Conservation (phyloP, 352 stramenopile genomes). For the Phytophthora vignae region DNA sequence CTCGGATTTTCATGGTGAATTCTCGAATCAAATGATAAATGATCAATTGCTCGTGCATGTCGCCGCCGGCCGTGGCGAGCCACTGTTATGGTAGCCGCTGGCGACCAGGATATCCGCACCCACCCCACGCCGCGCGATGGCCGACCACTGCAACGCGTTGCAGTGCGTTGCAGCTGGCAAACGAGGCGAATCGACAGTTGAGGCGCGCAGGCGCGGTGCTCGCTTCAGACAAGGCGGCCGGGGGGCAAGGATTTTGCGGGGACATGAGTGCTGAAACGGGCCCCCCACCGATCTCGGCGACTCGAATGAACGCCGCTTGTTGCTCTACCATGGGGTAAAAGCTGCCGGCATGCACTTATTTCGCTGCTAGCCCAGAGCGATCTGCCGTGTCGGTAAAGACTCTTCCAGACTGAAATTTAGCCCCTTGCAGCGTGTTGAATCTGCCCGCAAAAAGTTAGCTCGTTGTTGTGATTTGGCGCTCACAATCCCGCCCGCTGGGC, state of each 20-base stretch:
- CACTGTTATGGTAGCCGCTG: constrained; percentile 1
- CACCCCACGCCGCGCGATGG: constrained; percentile 6
- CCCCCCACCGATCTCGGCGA: not conserved
- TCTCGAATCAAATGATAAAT: too few relatives aligned
- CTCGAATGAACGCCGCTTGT: not conserved
- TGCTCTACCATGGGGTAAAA: not conserved
- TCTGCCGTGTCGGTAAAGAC: constrained; percentile 4
- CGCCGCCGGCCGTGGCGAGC: not conserved
- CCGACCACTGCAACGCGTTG: constrained; percentile 10
- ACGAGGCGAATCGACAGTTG: constrained; percentile 32
- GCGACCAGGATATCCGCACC: constrained; percentile 27
- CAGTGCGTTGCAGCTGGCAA: constrained; percentile 16
- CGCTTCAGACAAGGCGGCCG: not conserved
- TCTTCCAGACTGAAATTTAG: not conserved
- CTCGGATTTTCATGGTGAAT: too few relatives aligned
- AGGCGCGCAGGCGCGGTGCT: constrained; percentile 28
- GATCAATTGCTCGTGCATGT: too few relatives aligned
- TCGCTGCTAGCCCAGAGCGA: constrained; percentile 6
- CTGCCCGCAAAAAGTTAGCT: constrained; percentile 17
- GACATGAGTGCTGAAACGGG: constrained; percentile 14
- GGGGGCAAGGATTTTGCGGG: constrained; percentile 17
- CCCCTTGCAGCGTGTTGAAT: not conserved
- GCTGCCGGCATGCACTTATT: constrained; percentile 7
- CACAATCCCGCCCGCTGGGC: constrained; percentile 19
- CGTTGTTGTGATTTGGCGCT: constrained; percentile 22